Conservation (phyloP, 179 eudicot species). For the Sideroxylon spinosum region DNA sequence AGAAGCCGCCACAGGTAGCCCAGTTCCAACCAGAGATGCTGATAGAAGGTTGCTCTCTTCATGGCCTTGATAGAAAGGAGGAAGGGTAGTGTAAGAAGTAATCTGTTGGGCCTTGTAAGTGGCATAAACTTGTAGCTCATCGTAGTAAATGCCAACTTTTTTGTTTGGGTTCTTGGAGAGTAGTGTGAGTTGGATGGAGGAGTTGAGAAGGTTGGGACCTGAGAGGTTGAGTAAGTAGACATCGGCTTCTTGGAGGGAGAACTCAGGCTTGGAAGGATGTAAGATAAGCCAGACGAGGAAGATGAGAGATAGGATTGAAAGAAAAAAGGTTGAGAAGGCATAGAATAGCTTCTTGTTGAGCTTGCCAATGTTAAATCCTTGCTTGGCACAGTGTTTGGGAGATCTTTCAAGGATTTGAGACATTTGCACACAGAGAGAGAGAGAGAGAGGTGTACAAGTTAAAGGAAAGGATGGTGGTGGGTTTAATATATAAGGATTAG, state of each 20-base stretch:
- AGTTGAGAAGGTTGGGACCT: conserved; percentile 56
- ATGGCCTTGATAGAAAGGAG: conserved; percentile 74
- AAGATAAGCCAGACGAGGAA: conserved; percentile 68
- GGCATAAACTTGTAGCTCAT: conserved; percentile 50
- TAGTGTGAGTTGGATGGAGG: conserved; percentile 67
- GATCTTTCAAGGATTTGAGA: conserved; percentile 59
- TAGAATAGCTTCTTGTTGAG: conserved; percentile 57
- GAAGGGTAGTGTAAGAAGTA: conserved; percentile 43
- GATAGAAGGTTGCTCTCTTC: conserved; percentile 62
- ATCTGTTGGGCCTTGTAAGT: conserved; percentile 78
- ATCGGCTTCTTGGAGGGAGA: conserved; percentile 57
- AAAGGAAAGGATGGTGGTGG: conserved; percentile 26
- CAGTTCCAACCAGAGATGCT: conserved; percentile 46
- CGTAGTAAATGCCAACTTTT: conserved; percentile 77
- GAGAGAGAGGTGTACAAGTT: conserved; percentile 16
- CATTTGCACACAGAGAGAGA: conserved; percentile 41
- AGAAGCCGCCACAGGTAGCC: conserved; percentile 57
- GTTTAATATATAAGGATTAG: conserved; percentile 8
- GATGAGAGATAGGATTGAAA: conserved; percentile 54
- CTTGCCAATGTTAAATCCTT: conserved; percentile 44
- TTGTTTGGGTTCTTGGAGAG: conserved; percentile 70
- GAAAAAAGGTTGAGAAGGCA: conserved; percentile 42
- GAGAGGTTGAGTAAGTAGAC: conserved; percentile 73
- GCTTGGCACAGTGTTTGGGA: conserved; percentile 81
- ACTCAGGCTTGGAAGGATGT: conserved; percentile 79